Base-by-base conservation (phyloP, 148 eudicot species). In the Diospyros kaki region DNA sequence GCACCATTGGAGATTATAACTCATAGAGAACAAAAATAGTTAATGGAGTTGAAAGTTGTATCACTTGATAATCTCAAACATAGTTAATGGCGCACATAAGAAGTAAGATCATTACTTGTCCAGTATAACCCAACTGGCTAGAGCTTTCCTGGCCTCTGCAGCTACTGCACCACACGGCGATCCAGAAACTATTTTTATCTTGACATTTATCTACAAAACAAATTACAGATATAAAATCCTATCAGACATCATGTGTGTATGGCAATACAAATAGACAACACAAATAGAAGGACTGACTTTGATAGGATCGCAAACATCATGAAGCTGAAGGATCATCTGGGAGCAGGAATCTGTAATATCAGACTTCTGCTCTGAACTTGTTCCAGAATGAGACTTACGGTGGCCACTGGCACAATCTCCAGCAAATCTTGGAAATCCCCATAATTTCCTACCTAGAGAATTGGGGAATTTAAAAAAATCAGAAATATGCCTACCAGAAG, bases 251-350 rank as follows among this genome's bases (percentile, higher is more conserved):
- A 15, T 5, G n/a, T 42, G 5, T 6, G 17, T 2, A 43, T 43
- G 28, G 8, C 18, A 6, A 17, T 11, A 52, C 53, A 13, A 38
- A 53, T 50, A 13, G 28, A n/a, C 14, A 38, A 66, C 9, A 41
- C 17, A 74, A 43, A 45, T 10, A 6, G 58, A 75, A 14, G 18
- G 17, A 76, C 80, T 58, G 61, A 93, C 99, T 90, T 93, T 93
- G 71, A 91, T 90, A 46, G 98, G 94, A 87, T 96, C 94, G 83
- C 91, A 95, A 72, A 93, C 94, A 79, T 93, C 96, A 61, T 96
- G 94, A 73, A 96, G 84, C 83, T 91, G 99, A 81, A 96, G 98
- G 73, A 96, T 93, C 98, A 96, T 93, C 77, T 96, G 99, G 56
- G 98, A 96, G 78, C 91, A 96, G 61, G 90, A 85, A 85, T 96